Evolutionary conservation across 768 basidiomycete genomes (phyloP).

Genomic region (Albatrellus ellisii): DNA sequence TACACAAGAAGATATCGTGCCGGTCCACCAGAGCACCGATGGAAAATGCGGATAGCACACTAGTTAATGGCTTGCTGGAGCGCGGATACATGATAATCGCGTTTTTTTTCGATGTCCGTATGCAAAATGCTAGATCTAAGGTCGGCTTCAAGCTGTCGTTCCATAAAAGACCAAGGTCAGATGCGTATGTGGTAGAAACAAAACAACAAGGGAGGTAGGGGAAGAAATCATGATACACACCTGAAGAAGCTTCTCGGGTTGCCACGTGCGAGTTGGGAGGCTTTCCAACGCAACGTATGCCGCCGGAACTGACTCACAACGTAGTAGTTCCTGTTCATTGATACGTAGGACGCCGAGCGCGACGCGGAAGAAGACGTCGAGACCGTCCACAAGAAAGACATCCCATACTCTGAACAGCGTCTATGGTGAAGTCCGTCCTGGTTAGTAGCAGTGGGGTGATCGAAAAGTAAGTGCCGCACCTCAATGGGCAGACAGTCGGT

Average conservation of each 20-base stretch:
- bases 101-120: slow-evolving; percentile 37
- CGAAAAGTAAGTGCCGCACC: slow-evolving; percentile 26
- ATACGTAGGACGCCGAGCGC: slow-evolving; percentile 77
- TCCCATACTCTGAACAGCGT: slow-evolving; percentile 97
- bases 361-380: slow-evolving; percentile 84
- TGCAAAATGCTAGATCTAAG: slow-evolving; percentile 36
- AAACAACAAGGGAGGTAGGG: too few species aligned
- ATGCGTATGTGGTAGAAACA: too few species aligned
- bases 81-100: slow-evolving; percentile 33
- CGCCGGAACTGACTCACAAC: slow-evolving; percentile 75
- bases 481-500: slow-evolving; percentile 94
- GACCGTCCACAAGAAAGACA: slow-evolving; percentile 83
- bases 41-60: too few species aligned
- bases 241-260: slow-evolving; percentile 81
- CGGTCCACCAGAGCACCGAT: too few species aligned
- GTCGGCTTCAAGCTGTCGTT: slow-evolving; percentile 38
- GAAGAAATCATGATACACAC: slow-evolving; percentile 27
- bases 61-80: slow-evolving; percentile 22
- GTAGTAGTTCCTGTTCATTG: slow-evolving; percentile 74
- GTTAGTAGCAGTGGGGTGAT: neutral
- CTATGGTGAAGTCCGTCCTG: slow-evolving; percentile 23
- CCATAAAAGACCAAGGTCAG: neutral
- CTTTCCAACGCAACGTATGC: slow-evolving; percentile 85
- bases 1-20: too few species aligned
- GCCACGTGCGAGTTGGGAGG: slow-evolving; percentile 88